phyloP scores from a whole-genome alignment of 257 asterid species.

The Lycium ferocissimum region DNA sequence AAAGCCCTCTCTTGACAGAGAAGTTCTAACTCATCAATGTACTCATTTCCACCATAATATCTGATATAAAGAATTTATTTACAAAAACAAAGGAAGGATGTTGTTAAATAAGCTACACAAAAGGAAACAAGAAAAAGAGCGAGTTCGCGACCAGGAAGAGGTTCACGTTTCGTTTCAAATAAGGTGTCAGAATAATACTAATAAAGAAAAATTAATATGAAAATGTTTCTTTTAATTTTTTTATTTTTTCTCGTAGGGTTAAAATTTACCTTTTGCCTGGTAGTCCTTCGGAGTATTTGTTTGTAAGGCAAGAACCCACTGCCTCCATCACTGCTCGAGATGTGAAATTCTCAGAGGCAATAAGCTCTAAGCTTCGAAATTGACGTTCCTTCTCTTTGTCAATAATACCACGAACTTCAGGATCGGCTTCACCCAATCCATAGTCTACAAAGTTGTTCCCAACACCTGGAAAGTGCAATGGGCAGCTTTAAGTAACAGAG shows the following conservation, averaged over 20 bases:
- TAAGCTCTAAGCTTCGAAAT: slow-evolving; percentile 85
- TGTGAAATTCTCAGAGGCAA: slow-evolving; percentile 96
- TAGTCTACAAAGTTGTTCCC: slow-evolving; percentile 65
- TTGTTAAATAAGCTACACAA: neutral
- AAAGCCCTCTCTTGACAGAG: slow-evolving; percentile 96
- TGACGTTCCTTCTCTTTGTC: slow-evolving; percentile 87
- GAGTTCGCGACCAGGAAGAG: neutral
- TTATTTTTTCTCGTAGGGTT: neutral
- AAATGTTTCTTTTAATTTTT: neutral
- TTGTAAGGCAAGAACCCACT: slow-evolving; percentile 98
- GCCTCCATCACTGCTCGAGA: slow-evolving; percentile 99
- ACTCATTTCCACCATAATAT: slow-evolving; percentile 92
- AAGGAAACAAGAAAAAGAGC: neutral
- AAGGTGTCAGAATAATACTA: neutral
- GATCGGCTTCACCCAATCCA: slow-evolving; percentile 72
- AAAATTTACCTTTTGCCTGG: slow-evolving; percentile 83
- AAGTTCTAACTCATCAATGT: slow-evolving; percentile 87
- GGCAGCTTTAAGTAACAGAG: neutral
- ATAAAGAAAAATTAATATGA: neutral
- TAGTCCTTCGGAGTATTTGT: slow-evolving; percentile 93
- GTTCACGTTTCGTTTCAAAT: neutral
- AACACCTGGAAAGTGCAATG: slow-evolving; percentile 48
- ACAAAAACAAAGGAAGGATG: neutral
- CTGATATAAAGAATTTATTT: slow-evolving; percentile 38
- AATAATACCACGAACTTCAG: slow-evolving; percentile 74